Conservation (phyloP, 805 yeast genomes). For the Myxozyma geophila region DNA sequence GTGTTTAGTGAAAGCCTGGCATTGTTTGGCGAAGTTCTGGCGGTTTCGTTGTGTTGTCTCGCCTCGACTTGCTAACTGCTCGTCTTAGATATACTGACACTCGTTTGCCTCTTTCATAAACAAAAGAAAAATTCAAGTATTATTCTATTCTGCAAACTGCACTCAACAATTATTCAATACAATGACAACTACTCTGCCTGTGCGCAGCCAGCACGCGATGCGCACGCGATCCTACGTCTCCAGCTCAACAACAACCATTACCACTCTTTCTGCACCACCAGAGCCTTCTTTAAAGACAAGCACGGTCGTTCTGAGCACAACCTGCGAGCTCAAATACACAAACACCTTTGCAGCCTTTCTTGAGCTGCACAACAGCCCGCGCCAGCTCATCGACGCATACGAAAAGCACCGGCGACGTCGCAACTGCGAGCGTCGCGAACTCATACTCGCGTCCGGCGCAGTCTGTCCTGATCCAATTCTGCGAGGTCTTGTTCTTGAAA, state of each 20-base stretch:
- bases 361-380: constrained; percentile 16
- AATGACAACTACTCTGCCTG: not conserved
- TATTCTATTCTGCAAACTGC: not conserved
- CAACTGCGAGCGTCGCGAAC: constrained; percentile 18
- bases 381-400: constrained; percentile 22
- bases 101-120: too few species aligned
- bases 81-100: too few species aligned
- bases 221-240: not conserved
- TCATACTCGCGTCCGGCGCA: constrained; percentile 11
- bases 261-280: not conserved
- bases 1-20: too few species aligned
- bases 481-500: constrained; percentile 30
- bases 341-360: constrained; percentile 22
- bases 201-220: not conserved
- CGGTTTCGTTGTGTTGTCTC: too few species aligned
- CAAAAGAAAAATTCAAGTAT: not conserved
- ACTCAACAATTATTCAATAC: not conserved
- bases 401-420: constrained; percentile 30
- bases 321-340: not conserved
- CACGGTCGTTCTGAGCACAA: not conserved
- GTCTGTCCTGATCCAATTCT: constrained; percentile 31
- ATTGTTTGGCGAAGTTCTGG: too few species aligned
- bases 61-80: too few species aligned
- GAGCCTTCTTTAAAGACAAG: not conserved
- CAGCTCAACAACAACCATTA: not conserved